A percentile compares a stretch with the other conserved stretches of the same genome.
These are phyloP conservation scores for Oryza punctata DNA, from an alignment of 176 grass and related monocot species.

Conservation along the genomic window DNA sequence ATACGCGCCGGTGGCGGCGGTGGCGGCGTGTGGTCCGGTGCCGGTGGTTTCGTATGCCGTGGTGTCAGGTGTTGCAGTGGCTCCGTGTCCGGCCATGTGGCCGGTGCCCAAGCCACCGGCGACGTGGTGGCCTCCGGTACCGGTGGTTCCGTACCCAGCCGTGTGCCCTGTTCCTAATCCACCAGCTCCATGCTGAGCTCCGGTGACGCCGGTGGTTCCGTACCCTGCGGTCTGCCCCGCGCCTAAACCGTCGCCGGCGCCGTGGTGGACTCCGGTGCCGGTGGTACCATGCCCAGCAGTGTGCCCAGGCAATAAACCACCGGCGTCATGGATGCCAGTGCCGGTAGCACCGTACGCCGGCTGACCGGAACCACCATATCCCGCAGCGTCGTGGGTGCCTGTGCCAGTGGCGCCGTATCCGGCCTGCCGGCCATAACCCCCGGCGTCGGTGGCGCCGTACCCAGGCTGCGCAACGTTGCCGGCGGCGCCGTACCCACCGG, in stretches of 20 bases:
- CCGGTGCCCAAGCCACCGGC: background rate
- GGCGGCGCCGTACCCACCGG: background rate
- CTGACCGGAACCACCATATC: background rate
- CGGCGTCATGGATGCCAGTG: constrained; percentile 23
- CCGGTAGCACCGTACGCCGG: constrained; percentile 27
- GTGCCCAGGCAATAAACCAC: background rate
- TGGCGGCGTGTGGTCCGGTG: background rate
- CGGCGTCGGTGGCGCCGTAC: background rate
- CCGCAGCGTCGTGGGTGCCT: constrained; percentile 10
- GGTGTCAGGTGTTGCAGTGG: background rate
- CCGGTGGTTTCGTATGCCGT: background rate
- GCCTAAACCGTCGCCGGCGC: background rate
- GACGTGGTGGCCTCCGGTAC: background rate
- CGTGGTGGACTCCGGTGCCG: constrained; percentile 19
- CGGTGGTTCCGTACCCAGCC: background rate
- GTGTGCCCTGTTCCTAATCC: background rate
- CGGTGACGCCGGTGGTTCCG: background rate
- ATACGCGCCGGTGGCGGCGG: background rate
- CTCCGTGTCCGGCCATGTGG: background rate
- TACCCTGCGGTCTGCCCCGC: background rate
- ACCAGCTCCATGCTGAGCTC: background rate
- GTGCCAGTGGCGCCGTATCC: constrained; percentile 35
- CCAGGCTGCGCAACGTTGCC: background rate
- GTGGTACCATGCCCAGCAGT: background rate
- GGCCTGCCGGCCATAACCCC: background rate